Evolutionary conservation across 2,329 filamentous ascomycete genomes (phyloP).

Genomic region (Colletotrichum eremochloae): DNA sequence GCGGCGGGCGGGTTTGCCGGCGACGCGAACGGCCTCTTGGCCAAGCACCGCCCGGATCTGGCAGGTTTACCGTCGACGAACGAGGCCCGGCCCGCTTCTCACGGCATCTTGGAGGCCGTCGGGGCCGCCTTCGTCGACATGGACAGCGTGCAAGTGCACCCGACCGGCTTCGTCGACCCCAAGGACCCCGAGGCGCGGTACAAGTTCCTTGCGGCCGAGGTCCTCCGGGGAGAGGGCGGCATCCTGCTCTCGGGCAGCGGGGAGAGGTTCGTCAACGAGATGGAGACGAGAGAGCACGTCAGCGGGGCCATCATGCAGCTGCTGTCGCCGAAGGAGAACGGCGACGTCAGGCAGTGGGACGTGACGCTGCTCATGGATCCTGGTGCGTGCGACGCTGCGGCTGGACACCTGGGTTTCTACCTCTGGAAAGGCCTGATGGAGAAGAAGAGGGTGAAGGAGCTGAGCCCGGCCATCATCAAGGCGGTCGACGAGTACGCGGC

Average conservation of each 20-base stretch:
- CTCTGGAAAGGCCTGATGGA: constrained; percentile 71
- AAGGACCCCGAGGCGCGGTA: constrained; percentile 58
- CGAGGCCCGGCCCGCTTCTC: constrained; percentile 68
- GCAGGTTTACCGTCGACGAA: constrained; percentile 73
- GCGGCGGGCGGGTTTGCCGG: constrained; percentile 74
- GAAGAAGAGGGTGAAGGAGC: constrained; percentile 67
- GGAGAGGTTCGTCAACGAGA: constrained; percentile 71
- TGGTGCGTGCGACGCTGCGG: constrained; percentile 64
- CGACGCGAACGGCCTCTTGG: constrained; percentile 69
- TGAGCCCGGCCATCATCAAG: constrained; percentile 55
- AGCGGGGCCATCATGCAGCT: constrained; percentile 64
- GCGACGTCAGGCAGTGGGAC: constrained; percentile 66
- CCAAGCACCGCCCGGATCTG: constrained; percentile 70
- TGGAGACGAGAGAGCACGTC: constrained; percentile 70
- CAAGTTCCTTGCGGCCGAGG: constrained; percentile 75
- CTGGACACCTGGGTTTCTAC: constrained; percentile 73
- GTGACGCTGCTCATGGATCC: constrained; percentile 71
- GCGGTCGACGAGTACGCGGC: constrained; percentile 64
- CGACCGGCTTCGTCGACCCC: constrained; percentile 73
- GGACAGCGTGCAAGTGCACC: constrained; percentile 73
- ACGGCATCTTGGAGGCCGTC: constrained; percentile 56
- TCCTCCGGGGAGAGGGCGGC: constrained; percentile 73
- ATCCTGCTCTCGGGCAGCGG: constrained; percentile 64
- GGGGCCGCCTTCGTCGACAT: constrained; percentile 63
- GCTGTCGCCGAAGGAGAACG: constrained; percentile 48